These are phyloP conservation scores for Cyberlindnera bimundalis DNA, from an alignment of 805 yeast species.

Conservation along the genomic window DNA sequence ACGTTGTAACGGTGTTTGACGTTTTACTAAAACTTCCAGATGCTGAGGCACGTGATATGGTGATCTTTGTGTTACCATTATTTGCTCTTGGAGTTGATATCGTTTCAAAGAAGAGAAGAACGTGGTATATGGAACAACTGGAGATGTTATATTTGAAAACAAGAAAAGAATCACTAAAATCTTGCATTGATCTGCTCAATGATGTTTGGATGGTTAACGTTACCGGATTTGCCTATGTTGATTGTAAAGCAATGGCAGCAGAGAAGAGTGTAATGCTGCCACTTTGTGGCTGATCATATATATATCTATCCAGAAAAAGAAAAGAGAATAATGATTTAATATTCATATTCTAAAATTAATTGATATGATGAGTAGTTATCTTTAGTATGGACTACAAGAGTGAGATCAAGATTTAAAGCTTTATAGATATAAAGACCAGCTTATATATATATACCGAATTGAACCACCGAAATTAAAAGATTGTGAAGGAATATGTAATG, in stretches of 20 bases:
- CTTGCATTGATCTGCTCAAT: conserved; percentile 4
- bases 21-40: background rate
- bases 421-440: too few species aligned
- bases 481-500: too few species aligned
- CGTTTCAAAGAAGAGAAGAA: conserved; percentile 3
- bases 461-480: too few species aligned
- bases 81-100: conserved; percentile 11
- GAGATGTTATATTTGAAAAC: conserved; percentile 5
- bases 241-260: conserved; percentile 4
- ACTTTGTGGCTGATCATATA: conserved; percentile 3
- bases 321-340: too few species aligned
- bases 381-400: too few species aligned
- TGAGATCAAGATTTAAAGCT: too few species aligned
- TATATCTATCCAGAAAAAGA: background rate
- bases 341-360: too few species aligned
- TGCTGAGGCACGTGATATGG: background rate
- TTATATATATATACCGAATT: background rate
- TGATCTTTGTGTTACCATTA: conserved; percentile 8
- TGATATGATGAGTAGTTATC: too few species aligned
- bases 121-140: conserved; percentile 7
- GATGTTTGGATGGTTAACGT: conserved; percentile 7
- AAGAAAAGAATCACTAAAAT: conserved; percentile 3
- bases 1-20: conserved; percentile 6
- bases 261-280: conserved; percentile 6
- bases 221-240: conserved; percentile 6